Base-by-base conservation (phyloP, 805 yeast genomes). In the Ogataea degrootiae region DNA sequence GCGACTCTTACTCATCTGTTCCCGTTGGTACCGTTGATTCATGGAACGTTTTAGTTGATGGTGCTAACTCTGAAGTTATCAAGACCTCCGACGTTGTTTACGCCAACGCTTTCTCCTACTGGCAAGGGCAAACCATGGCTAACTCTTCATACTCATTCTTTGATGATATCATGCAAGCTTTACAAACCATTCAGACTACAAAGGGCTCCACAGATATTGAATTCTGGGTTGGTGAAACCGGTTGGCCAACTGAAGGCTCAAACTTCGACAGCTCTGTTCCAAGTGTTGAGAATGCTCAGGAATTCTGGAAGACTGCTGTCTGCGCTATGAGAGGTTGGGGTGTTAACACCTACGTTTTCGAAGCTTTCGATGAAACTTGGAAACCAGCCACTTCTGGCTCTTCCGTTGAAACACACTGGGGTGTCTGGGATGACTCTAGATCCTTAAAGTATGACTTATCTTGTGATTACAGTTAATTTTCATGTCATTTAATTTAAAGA, bases 261-360 rank as follows among this genome's bases (percentile, higher is more conserved):
- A 69, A 73, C 63, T 90, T 70, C 60, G 89, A 81, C 64, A 49
- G 62, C 55, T 72, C 97, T 44, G 65, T 68, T 29, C 97, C 97
- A 61, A 67, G 83, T 60, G 76, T 80, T 48, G 74, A 63, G 37
- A 89, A 89, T 62, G 98, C 98, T 50, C 73, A 76, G 60, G 67
- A 70, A 57, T 92, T 77, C 81, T 92, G 94, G 96, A 79, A 83
- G 68, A 81, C 88, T 61, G 96, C 88, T 56, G 74, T 92, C 59
- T 91, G 97, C 73, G 96, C 90, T 53, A 82, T 91, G 66, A 86
- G 96, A 76, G 96, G 84, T 49, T 89, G 96, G 96, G 97, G 97
- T 68, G 74, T 92, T 63, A 88, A 92, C 69, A 92, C 91, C 44
- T 81, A 88, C 63, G 92, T 82, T 37, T 92, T 92, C 65, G 98